phyloP scores from a whole-genome alignment of 1,284 basidiomycete genomes.

The Puccinia brachypodii region DNA sequence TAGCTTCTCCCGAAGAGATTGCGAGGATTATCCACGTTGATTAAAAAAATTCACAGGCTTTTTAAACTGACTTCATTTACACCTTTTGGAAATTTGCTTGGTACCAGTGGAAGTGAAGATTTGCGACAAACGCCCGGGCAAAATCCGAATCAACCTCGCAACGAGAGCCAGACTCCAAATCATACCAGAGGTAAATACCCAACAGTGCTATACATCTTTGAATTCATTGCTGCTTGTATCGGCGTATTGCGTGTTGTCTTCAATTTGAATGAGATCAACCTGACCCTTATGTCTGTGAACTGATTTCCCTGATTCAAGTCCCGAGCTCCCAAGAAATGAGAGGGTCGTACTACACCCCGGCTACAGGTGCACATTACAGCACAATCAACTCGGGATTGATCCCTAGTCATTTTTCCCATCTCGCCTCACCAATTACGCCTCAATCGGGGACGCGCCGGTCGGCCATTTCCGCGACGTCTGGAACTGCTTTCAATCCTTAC shows the following conservation, averaged over 20 bases:
- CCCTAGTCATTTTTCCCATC: constrained; percentile 40
- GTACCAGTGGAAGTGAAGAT: constrained; percentile 14
- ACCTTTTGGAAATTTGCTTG: background rate
- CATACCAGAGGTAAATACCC: constrained; percentile 24
- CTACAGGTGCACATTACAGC: constrained; percentile 21
- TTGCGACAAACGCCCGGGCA: constrained; percentile 3
- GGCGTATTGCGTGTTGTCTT: too few relatives aligned
- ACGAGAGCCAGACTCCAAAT: constrained; percentile 10
- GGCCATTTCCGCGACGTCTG: constrained; percentile 10
- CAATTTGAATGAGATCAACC: too few relatives aligned
- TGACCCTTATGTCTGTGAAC: background rate
- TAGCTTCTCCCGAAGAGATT: background rate
- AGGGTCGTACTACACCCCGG: constrained; percentile 20
- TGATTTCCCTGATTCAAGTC: background rate
- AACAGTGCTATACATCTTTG: background rate
- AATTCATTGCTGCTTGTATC: background rate
- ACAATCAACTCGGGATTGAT: constrained; percentile 5
- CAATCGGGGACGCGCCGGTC: constrained; percentile 22
- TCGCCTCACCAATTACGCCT: constrained; percentile 26
- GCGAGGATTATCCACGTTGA: too few relatives aligned
- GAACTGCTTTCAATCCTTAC: background rate
- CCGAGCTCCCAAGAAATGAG: constrained; percentile 27
- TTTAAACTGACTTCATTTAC: constrained; percentile 9
- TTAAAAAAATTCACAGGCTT: too few relatives aligned
- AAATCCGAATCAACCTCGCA: constrained; percentile 1